Evolutionary conservation across 306 rosid species (phyloP), one percentile per base, ranked within the genome.

Genomic region (Pyrus betulifolia): DNA sequence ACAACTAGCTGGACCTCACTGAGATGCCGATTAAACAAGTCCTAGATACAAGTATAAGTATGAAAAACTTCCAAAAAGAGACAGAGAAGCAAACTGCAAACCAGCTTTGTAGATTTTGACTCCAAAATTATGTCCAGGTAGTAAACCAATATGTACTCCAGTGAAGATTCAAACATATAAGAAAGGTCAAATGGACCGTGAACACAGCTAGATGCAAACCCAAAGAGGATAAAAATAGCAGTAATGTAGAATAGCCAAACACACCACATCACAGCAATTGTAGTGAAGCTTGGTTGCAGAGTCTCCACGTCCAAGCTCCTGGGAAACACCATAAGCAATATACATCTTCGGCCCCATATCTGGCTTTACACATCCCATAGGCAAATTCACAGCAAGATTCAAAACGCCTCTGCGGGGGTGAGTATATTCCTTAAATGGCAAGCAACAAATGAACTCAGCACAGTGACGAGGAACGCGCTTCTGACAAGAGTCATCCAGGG

Each of bases 291-390:
- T 91, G 76, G 98, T 91, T 35, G 91, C 90, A 22, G 98, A 91
- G 72, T 93, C 98, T 11, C 93, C 97, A 68, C 93, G 90, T 22
- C 96, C 96, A 83, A 93, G 93, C 89, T 93, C 97, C 79, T 88
- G 82, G 6, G 88, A 35, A 85, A 88, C 63, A 66, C 97, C 97
- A 70, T 90, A 93, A 25, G 98, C 96, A 86, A 91, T 90, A 72
- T 93, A 88, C 11, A 92, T 90, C 81, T 87, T 93, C 3, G 97
- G 97, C 27, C 94, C 98, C 89, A 93, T 88, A 67, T 93, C 97
- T 25, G 96, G 96, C 83, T 91, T 87, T 45, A 87, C 49, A 55
- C 65, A 52, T 0, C 8, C 0, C 0, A 21, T 0, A 1, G 96
- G 90, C 78, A 88, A 66, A 72, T 71, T 84, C 33, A 80, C 85